These are phyloP conservation scores for Suillus alpinus DNA, from an alignment of 768 basidiomycete species.

Conservation along the genomic window DNA sequence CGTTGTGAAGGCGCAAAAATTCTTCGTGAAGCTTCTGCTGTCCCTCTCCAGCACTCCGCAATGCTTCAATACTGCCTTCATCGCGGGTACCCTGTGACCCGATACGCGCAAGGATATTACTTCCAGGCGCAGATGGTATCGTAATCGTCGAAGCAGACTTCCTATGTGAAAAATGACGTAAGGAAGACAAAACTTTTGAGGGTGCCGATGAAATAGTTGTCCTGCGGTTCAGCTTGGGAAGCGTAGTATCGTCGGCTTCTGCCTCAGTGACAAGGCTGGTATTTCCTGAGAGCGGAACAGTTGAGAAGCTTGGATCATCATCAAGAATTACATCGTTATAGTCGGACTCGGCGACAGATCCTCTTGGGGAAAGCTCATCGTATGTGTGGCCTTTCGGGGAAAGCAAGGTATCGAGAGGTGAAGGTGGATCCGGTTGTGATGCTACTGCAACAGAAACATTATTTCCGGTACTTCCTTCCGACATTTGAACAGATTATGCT, in stretches of 20 bases:
- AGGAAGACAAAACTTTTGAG: slow-evolving; percentile 16
- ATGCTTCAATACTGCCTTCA: slow-evolving; percentile 33
- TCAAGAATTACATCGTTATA: slow-evolving; percentile 58
- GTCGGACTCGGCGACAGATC: slow-evolving; percentile 56
- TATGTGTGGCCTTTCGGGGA: slow-evolving; percentile 43
- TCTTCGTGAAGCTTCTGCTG: slow-evolving; percentile 74
- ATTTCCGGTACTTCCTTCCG: slow-evolving; percentile 13
- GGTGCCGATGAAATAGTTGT: slow-evolving; percentile 28
- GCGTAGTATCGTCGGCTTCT: slow-evolving; percentile 19
- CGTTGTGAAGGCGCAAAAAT: slow-evolving; percentile 63
- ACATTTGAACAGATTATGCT: slow-evolving; percentile 16
- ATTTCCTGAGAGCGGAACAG: slow-evolving; percentile 37
- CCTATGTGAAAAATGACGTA: slow-evolving; percentile 45
- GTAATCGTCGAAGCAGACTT: slow-evolving; percentile 62
- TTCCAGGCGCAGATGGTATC: slow-evolving; percentile 38
- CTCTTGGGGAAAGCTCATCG: slow-evolving; percentile 26
- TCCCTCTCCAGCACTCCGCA: slow-evolving; percentile 56
- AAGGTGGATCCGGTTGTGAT: slow-evolving; percentile 13
- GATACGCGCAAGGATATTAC: slow-evolving; percentile 51
- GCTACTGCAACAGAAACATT: slow-evolving; percentile 6
- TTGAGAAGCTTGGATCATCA: slow-evolving; percentile 50
- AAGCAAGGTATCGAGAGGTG: slow-evolving; percentile 46
- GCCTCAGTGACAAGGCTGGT: slow-evolving; percentile 4
- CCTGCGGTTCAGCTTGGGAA: slow-evolving; percentile 23
- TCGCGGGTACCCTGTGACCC: slow-evolving; percentile 47